Evolutionary conservation across 2,329 filamentous ascomycete genomes (phyloP).

Genomic region (Sporothrix sp.): DNA sequence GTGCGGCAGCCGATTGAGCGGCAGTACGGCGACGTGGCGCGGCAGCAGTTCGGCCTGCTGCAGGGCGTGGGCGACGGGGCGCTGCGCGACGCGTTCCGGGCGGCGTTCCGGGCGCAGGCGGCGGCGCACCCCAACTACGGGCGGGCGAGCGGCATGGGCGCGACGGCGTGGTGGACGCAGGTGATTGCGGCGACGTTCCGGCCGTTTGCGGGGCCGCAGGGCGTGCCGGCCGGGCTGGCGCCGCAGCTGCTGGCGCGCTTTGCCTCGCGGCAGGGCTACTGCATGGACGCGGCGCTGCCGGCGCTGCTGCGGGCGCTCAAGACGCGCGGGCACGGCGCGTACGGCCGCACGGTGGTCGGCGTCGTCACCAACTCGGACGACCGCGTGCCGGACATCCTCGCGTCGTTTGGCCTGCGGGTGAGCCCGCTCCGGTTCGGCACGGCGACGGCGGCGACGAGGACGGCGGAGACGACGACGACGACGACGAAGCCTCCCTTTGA

Average conservation of each 20-base stretch:
- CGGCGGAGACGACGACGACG: too few relatives aligned
- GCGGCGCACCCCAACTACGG: conserved; percentile 50
- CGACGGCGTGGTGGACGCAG: conserved; percentile 51
- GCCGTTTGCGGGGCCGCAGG: conserved; percentile 26
- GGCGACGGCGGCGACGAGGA: background rate
- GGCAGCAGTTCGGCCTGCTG: conserved; percentile 35
- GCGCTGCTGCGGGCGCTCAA: conserved; percentile 31
- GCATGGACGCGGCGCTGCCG: conserved; percentile 35
- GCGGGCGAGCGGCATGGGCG: conserved; percentile 38
- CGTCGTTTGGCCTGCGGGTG: conserved; percentile 42
- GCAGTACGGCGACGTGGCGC: conserved; percentile 46
- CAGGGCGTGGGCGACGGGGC: conserved; percentile 30
- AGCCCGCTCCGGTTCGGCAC: conserved; percentile 26
- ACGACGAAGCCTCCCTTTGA: conserved; percentile 14
- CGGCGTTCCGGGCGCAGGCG: conserved; percentile 39
- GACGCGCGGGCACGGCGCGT: background rate
- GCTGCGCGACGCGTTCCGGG: conserved; percentile 25
- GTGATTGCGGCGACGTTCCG: conserved; percentile 46
- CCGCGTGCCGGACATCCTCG: conserved; percentile 44
- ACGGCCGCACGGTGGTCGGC: conserved; percentile 34
- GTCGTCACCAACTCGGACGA: conserved; percentile 56
- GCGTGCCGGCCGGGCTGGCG: conserved; percentile 36
- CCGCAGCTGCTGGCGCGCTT: conserved; percentile 43
- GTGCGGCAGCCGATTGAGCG: conserved; percentile 39
- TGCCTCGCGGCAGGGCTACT: conserved; percentile 43